Evolutionary conservation across 1,139 yeast species (phyloP).

Genomic region (Kodamaea ohmeri): DNA sequence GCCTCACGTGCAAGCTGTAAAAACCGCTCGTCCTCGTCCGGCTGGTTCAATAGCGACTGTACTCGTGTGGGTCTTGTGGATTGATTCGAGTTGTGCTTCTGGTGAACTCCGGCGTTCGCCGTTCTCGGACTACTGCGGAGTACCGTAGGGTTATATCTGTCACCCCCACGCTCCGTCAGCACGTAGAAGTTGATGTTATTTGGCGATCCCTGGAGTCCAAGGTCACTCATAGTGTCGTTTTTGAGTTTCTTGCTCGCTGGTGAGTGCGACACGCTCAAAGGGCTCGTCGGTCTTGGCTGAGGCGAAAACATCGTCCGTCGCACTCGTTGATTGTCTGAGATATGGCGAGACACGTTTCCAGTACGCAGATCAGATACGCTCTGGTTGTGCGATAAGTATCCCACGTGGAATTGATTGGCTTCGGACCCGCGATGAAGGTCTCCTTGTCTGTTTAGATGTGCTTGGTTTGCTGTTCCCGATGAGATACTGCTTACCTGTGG

Average conservation of each 20-base stretch:
- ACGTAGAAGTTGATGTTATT: constrained; percentile 12
- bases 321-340: no score
- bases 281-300: constrained; percentile 17
- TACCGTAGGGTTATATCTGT: constrained; percentile 3
- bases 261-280: constrained; percentile 12
- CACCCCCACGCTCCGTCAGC: constrained; percentile 11
- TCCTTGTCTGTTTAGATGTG: no score
- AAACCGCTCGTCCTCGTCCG: constrained; percentile 42
- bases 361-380: no score
- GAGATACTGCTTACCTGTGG: constrained; percentile 1
- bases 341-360: no score
- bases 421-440: no score
- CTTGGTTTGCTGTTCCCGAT: no score
- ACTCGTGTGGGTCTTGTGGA: constrained; percentile 5
- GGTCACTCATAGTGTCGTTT: constrained; percentile 7
- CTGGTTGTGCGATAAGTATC: no score
- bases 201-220: constrained; percentile 7
- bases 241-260: constrained; percentile 14
- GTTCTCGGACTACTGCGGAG: constrained; percentile 8
- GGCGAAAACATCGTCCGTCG: constrained; percentile 17
- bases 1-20: constrained; percentile 46
- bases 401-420: no score
- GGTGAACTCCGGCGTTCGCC: constrained; percentile 3
- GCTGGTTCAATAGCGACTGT: constrained; percentile 12
- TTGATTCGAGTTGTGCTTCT: neutral